A percentile compares a stretch with the other conserved stretches of the same genome.
phyloP scores from a whole-genome alignment of 2,329 filamentous ascomycete species.

The Colletotrichum melonis region DNA sequence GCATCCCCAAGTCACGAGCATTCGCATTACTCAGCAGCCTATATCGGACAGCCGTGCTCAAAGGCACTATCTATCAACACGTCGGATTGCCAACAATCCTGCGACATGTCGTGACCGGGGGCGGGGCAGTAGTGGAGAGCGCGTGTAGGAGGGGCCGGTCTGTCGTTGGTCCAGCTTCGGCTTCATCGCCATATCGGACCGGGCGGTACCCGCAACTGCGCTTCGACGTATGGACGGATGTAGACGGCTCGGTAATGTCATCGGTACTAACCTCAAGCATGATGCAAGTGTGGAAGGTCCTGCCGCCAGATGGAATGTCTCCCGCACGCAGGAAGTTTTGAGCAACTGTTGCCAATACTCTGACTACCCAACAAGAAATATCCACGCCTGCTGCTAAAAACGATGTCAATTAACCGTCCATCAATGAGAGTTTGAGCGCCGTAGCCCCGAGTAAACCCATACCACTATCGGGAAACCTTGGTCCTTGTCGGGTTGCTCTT shows the following conservation, averaged over 20 bases:
- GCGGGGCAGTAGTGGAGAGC: constrained; percentile 15
- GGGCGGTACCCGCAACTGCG: neutral
- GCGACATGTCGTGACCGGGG: constrained; percentile 28
- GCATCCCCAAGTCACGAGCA: neutral
- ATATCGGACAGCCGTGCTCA: neutral
- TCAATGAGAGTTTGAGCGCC: neutral
- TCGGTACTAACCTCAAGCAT: neutral
- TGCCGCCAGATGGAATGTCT: neutral
- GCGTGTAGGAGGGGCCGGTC: neutral
- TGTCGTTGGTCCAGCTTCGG: neutral
- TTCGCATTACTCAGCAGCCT: constrained; percentile 6
- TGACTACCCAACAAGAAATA: too few species aligned
- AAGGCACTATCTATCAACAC: neutral
- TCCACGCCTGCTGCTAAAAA: neutral
- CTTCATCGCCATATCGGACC: neutral
- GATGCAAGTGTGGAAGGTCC: neutral
- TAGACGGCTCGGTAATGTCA: neutral
- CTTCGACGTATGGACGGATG: neutral
- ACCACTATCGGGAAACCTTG: constrained; percentile 28
- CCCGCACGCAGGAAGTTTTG: too few species aligned
- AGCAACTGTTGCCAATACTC: too few species aligned
- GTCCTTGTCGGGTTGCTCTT: neutral
- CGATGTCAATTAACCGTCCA: neutral
- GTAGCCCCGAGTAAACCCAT: neutral
- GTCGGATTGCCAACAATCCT: constrained; percentile 24